phyloP scores from a whole-genome alignment of 768 basidiomycete genomes.

The Candolleomyces aberdarensis region DNA sequence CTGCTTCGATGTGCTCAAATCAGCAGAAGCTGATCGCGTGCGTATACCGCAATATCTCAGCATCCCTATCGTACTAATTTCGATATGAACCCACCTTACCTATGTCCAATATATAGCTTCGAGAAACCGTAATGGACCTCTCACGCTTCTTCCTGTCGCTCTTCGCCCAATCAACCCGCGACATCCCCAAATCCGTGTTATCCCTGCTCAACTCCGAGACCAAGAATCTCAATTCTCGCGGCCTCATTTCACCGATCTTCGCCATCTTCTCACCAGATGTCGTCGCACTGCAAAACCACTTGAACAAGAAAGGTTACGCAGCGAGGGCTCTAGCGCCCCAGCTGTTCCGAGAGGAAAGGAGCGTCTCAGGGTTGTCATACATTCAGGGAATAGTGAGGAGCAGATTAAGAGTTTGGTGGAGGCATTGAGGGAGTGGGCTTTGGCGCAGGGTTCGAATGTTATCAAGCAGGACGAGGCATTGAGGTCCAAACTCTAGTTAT shows the following conservation, averaged over 20 bases:
- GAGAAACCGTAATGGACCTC: background rate
- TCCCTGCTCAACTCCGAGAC: background rate
- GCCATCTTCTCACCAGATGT: background rate
- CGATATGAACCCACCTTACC: too few species aligned
- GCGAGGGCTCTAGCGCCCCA: background rate
- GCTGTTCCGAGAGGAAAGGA: background rate
- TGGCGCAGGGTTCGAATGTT: background rate
- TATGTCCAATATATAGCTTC: background rate
- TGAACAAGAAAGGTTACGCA: background rate
- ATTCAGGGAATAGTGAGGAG: background rate
- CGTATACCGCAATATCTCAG: background rate
- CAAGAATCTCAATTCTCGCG: background rate
- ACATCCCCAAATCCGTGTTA: background rate
- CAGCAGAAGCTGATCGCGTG: background rate
- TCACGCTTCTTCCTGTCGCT: background rate
- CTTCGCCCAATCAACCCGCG: background rate
- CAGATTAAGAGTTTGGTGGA: background rate
- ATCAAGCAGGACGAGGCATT: too few species aligned
- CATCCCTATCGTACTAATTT: too few species aligned
- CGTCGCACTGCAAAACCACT: background rate
- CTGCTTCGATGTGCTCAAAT: background rate
- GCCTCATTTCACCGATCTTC: background rate
- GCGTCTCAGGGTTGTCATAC: background rate
- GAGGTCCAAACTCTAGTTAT: too few species aligned
- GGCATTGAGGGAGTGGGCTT: background rate